A percentile compares a stretch with the other conserved stretches of the same genome.
Evolutionary conservation across 371 early-diverging fungal genomes (phyloP).

Genomic region (Mortierella sp.): DNA sequence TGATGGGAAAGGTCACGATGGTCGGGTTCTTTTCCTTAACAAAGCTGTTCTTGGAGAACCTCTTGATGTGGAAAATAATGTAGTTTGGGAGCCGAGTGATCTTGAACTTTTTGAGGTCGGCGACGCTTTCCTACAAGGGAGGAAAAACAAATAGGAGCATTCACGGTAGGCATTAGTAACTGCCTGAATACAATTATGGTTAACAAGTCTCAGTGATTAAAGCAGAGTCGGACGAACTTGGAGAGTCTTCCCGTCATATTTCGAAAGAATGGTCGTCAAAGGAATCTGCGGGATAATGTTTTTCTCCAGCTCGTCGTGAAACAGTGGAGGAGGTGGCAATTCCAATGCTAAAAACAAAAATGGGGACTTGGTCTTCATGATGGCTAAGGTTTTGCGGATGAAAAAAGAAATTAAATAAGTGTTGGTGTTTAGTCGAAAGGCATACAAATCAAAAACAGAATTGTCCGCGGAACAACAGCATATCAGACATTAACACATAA

Average conservation of each 20-base stretch:
- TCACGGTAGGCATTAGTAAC: background rate
- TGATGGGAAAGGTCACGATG: constrained; percentile 97
- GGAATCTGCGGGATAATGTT: constrained; percentile 96
- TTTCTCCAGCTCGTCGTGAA: constrained; percentile 89
- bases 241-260: constrained; percentile 86
- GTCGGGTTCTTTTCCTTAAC: constrained; percentile 95
- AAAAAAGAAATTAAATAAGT: background rate
- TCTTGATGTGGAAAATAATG: constrained; percentile 92
- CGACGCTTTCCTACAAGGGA: constrained; percentile 72
- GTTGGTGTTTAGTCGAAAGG: background rate
- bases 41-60: constrained; percentile 94
- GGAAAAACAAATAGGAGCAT: background rate
- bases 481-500: too few species aligned
- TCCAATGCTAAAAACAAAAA: constrained; percentile 94
- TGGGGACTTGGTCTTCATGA: constrained; percentile 68
- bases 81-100: constrained; percentile 87
- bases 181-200: background rate
- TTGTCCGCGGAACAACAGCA: background rate
- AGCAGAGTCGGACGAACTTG: constrained; percentile 62
- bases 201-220: background rate
- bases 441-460: background rate
- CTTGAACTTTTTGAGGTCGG: constrained; percentile 77
- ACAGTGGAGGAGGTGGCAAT: constrained; percentile 94
- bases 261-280: constrained; percentile 80
- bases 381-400: constrained; percentile 56